A percentile compares a stretch with the other conserved stretches of the same genome.
Conservation (phyloP, 805 yeast species). For the Starmerella etchellsii region DNA sequence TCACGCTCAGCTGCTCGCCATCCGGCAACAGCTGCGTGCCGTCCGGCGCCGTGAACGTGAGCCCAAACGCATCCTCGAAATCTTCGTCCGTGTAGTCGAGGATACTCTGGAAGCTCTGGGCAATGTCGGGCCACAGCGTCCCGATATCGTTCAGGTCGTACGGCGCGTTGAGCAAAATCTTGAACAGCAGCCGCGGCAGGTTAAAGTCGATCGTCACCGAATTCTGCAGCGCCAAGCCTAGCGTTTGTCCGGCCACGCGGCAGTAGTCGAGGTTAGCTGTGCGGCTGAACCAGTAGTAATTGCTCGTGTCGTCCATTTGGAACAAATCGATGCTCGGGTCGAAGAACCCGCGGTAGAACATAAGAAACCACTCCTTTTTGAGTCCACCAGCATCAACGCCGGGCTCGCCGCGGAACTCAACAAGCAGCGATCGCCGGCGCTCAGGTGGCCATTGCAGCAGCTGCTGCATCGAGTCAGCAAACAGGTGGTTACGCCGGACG, state of each 20-base stretch:
- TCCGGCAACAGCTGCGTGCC: slow-evolving; percentile 44
- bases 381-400: slow-evolving; percentile 96
- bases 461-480: slow-evolving; percentile 55
- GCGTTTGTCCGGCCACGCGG: slow-evolving; percentile 67
- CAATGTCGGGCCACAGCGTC: slow-evolving; percentile 58
- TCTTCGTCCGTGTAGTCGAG: slow-evolving; percentile 33
- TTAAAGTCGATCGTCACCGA: slow-evolving; percentile 72
- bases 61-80: slow-evolving; percentile 37
- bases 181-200: slow-evolving; percentile 66
- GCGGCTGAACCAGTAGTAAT: slow-evolving; percentile 54
- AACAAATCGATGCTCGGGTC: slow-evolving; percentile 58
- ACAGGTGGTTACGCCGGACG: slow-evolving; percentile 54
- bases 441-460: slow-evolving; percentile 37
- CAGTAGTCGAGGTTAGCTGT: slow-evolving; percentile 32
- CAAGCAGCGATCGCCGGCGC: slow-evolving; percentile 52
- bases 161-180: slow-evolving; percentile 47
- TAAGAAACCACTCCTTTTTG: slow-evolving; percentile 82
- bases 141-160: slow-evolving; percentile 50
- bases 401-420: slow-evolving; percentile 76
- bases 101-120: slow-evolving; percentile 37
- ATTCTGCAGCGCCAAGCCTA: slow-evolving; percentile 85
- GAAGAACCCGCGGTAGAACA: slow-evolving; percentile 59
- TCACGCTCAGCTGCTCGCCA: slow-evolving; percentile 48
- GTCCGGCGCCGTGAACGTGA: slow-evolving; percentile 55
- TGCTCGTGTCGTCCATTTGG: slow-evolving; percentile 51